phyloP scores from a whole-genome alignment of 2,329 filamentous ascomycete species.

The Trichoderma simmonsii region DNA sequence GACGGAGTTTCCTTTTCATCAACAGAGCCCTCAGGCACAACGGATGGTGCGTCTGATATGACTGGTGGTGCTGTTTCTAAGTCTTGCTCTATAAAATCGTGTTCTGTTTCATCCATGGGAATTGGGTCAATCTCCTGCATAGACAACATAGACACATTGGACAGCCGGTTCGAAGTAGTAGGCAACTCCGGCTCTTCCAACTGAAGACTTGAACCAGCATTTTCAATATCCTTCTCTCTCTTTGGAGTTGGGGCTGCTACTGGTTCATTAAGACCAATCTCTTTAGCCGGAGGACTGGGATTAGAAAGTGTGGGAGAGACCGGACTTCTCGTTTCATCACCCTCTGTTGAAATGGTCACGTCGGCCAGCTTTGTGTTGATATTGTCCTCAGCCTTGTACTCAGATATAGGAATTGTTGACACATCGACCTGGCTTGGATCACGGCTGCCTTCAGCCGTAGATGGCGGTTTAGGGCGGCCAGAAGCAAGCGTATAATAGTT shows the following conservation, averaged over 20 bases:
- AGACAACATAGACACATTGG: conserved; percentile 9
- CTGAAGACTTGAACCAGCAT: not conserved
- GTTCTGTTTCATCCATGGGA: conserved; percentile 33
- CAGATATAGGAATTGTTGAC: not conserved
- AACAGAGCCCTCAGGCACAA: not conserved
- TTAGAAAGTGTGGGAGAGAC: not conserved
- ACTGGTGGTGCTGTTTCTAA: not conserved
- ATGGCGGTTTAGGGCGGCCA: conserved; percentile 57
- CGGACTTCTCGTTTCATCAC: not conserved
- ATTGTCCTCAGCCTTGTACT: not conserved
- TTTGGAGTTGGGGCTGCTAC: not conserved
- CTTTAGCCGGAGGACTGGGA: not conserved
- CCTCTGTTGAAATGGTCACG: not conserved
- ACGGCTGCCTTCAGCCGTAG: conserved; percentile 17
- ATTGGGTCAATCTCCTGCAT: conserved; percentile 40
- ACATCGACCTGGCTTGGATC: conserved; percentile 9
- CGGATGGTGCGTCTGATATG: not conserved
- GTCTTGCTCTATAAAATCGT: not conserved
- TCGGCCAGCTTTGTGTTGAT: not conserved
- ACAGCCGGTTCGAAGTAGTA: conserved; percentile 22
- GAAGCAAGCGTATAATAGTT: conserved; percentile 91
- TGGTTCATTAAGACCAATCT: not conserved
- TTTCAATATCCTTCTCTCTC: not conserved
- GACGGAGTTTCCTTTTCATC: no score
- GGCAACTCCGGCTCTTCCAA: not conserved